Base-by-base conservation (phyloP, 176 grass and related monocot species). In the Aegilops sharonensis region DNA sequence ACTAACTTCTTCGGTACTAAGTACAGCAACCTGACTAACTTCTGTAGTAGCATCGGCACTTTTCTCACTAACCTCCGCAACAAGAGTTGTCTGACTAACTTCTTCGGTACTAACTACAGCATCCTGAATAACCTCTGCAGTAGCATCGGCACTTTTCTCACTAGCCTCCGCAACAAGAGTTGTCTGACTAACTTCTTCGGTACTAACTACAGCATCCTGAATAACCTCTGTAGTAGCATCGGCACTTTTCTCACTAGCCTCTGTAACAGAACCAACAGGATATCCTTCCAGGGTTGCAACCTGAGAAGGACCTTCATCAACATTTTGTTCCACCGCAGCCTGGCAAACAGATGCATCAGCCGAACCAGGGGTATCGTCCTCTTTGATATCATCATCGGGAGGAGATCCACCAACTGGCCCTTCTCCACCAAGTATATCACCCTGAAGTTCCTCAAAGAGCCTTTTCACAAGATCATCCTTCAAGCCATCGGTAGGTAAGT, bases 401-500 rank as follows among this genome's bases (percentile, higher is more conserved):
- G 71, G 36, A 57, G 25, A 47, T 85, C 32, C 81, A 40, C 3
- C 54, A 48, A 76, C 66, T 64, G 87, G 25, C 85, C 85, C 27
- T 61, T 88, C 61, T 83, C 74, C 82, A 15, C 27, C 43, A 25
- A 64, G 4, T 81, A 56, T 68, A 74, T 93, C 89, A 81, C 36
- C 54, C 5, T 88, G 89, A 60, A 98, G 65, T 8, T 89, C 89
- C 45, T 90, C 95, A 85, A 60, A 72, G 11, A 98, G 85, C 77
- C 87, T 84, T 81, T 81, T 90, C 71, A 98, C 85, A 87, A 98
- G 77, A 45, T 93, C 93, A 83, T 98, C 91, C 86, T 95, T 98
- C 75, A 95, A 85, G 45, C 91, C 95, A 50, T 54, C 91, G 24
- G 95, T 30, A 64, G 89, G 59, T 11, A 98, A 76, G 52, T 81